Conservation (phyloP, 345 rosid species). For the Cardamine chenopodiifolia region DNA sequence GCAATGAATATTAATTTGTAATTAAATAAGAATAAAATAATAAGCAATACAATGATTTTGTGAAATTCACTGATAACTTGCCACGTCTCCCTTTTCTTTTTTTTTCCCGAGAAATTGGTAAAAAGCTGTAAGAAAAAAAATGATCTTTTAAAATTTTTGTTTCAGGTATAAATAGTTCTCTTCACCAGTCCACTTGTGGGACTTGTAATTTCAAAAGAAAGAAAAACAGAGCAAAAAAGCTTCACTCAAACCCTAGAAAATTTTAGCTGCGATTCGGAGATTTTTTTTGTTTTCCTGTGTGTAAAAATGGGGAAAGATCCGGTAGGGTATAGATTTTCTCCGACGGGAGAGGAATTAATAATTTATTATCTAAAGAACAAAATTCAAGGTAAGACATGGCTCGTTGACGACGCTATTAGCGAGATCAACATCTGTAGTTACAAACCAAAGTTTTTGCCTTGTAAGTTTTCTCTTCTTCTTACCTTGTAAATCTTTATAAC, state of each 20-base stretch:
- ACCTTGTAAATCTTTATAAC: not conserved
- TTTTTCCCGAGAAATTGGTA: not conserved
- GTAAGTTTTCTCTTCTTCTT: constrained; percentile 24
- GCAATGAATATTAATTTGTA: no score
- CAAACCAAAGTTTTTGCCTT: constrained; percentile 44
- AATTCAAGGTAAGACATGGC: constrained; percentile 16
- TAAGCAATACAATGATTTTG: no score
- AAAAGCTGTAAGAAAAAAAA: no score
- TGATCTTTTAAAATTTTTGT: no score
- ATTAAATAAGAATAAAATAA: no score
- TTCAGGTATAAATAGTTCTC: not conserved
- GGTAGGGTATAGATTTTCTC: constrained; percentile 29
- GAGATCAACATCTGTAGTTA: constrained; percentile 35
- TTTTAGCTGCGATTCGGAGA: no score
- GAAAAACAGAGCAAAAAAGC: not conserved
- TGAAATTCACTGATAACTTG: no score
- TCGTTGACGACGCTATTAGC: constrained; percentile 13
- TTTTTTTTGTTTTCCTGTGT: not conserved
- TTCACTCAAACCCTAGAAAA: not conserved
- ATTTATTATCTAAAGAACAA: constrained; percentile 33
- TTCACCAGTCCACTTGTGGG: not conserved
- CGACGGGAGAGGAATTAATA: constrained; percentile 40
- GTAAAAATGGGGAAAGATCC: constrained; percentile 8
- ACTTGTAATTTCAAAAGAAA: not conserved
- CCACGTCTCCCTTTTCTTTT: not conserved